phyloP scores from a whole-genome alignment of 176 grass and related monocot genomes.

The Panicum miliaceum region DNA sequence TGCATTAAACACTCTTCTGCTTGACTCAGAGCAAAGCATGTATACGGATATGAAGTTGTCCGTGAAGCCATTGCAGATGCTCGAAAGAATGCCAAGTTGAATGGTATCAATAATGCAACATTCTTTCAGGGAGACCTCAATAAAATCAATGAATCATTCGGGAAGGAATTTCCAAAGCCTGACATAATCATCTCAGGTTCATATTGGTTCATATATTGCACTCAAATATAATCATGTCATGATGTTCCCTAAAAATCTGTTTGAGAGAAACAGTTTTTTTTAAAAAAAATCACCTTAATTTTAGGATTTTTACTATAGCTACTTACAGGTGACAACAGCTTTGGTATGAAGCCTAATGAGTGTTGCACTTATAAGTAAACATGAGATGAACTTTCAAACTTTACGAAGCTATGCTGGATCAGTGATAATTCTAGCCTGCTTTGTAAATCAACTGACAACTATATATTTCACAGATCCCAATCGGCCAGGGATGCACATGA shows the following conservation, averaged over 20 bases:
- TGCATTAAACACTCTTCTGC: slow-evolving; percentile 24
- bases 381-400: not conserved
- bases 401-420: slow-evolving; percentile 5
- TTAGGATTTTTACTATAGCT: slow-evolving; percentile 8
- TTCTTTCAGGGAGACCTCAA: slow-evolving; percentile 96
- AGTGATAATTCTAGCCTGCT: not conserved
- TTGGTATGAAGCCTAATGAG: not conserved
- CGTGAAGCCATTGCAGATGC: slow-evolving; percentile 80
- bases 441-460: slow-evolving; percentile 1
- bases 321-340: not conserved
- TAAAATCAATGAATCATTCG: slow-evolving; percentile 87
- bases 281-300: not conserved
- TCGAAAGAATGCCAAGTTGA: slow-evolving; percentile 77
- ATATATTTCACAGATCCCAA: slow-evolving; percentile 89
- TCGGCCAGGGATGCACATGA: slow-evolving; percentile 93
- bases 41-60: slow-evolving; percentile 97
- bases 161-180: slow-evolving; percentile 84
- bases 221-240: slow-evolving; percentile 1
- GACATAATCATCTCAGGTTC: slow-evolving; percentile 95
- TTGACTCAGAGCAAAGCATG: slow-evolving; percentile 73
- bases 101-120: slow-evolving; percentile 82
- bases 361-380: not conserved
- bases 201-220: slow-evolving; percentile 26
- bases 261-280: not conserved
- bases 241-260: not conserved